Evolutionary conservation across 306 rosid species (phyloP).

Genomic region (peach (Prunus persica)): Prunus_persica_NCBIv2 NC_034010.1:6723501-6724000

Average conservation of each 20-base stretch:
- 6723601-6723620: slow-evolving; percentile 47
- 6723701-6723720: slow-evolving; percentile 58
- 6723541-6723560: slow-evolving; percentile 48
- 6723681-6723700: slow-evolving; percentile 70
- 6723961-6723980: slow-evolving; percentile 50
- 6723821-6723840: slow-evolving; percentile 77
- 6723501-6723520: slow-evolving; percentile 53
- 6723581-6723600: slow-evolving; percentile 60
- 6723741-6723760: slow-evolving; percentile 33
- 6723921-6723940: slow-evolving; percentile 66
- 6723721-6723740: slow-evolving; percentile 57
- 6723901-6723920: slow-evolving; percentile 60
- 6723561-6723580: slow-evolving; percentile 65
- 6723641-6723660: slow-evolving; percentile 50
- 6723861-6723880: slow-evolving; percentile 60
- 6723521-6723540: slow-evolving; percentile 45
- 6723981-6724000: slow-evolving; percentile 48
- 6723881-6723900: slow-evolving; percentile 49
- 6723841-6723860: slow-evolving; percentile 59
- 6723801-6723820: slow-evolving; percentile 73
- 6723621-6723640: slow-evolving; percentile 46
- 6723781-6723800: slow-evolving; percentile 45
- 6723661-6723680: slow-evolving; percentile 57
- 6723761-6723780: slow-evolving; percentile 32
- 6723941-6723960: slow-evolving; percentile 76